These are phyloP conservation scores for Rhodomyrtus psidioides DNA, from an alignment of 441 rosid genomes.

Conservation along the genomic window DNA sequence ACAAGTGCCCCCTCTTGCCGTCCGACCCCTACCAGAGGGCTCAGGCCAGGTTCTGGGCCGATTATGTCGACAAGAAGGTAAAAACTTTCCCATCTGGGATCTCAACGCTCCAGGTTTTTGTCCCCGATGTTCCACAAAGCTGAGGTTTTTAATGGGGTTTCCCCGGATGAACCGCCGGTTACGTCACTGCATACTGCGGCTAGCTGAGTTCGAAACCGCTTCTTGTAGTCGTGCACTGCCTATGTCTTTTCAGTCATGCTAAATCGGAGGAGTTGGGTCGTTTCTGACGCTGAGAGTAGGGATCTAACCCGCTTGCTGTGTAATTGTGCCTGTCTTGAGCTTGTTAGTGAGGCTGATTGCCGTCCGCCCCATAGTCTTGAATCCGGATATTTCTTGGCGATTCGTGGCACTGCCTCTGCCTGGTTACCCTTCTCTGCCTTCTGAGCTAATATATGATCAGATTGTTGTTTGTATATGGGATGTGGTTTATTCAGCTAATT, in stretches of 20 bases:
- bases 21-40: constrained; percentile 15
- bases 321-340: not conserved
- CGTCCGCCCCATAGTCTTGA: not conserved
- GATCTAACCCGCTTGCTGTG: not conserved
- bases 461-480: not conserved
- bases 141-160: too few species aligned
- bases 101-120: not conserved
- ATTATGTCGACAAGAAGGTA: constrained; percentile 20
- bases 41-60: constrained; percentile 18
- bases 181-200: too few species aligned
- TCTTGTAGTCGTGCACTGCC: too few species aligned
- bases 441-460: not conserved
- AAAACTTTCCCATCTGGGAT: not conserved
- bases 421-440: not conserved
- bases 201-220: not conserved
- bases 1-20: constrained; percentile 14
- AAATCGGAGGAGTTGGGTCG: too few species aligned
- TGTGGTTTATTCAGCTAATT: not conserved
- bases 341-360: not conserved
- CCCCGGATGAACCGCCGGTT: too few species aligned
- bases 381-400: not conserved
- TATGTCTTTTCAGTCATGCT: too few species aligned
- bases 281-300: too few species aligned
- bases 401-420: not conserved
- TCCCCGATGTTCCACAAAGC: too few species aligned